These are phyloP conservation scores for Candida fluviatilis DNA, from an alignment of 805 yeast species.

Conservation along the genomic window DNA sequence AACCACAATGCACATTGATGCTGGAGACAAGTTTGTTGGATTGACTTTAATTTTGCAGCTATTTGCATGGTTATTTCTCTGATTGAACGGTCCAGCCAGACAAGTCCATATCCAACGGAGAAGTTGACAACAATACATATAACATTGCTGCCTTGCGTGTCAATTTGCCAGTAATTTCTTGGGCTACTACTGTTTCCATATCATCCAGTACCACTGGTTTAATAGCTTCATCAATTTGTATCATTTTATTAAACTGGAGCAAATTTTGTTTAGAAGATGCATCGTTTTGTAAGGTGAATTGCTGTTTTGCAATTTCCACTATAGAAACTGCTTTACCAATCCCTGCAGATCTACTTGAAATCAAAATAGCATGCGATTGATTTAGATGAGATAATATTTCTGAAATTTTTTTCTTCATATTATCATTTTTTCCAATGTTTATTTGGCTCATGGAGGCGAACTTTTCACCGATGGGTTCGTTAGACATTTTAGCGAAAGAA, in stretches of 20 bases:
- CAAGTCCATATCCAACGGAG: slow-evolving; percentile 1
- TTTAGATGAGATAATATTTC: slow-evolving; percentile 6
- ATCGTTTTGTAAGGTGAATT: background rate
- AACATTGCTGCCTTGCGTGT: slow-evolving; percentile 10
- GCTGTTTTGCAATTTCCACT: slow-evolving; percentile 14
- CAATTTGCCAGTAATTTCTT: background rate
- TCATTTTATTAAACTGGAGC: slow-evolving; percentile 14
- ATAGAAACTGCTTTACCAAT: slow-evolving; percentile 14
- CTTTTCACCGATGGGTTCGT: no score
- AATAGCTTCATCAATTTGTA: slow-evolving; percentile 2
- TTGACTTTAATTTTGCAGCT: no score
- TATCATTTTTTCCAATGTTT: slow-evolving; percentile 16
- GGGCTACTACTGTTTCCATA: background rate
- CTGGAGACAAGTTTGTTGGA: no score
- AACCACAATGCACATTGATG: no score
- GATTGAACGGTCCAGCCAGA: slow-evolving; percentile 9
- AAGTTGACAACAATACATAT: slow-evolving; percentile 6
- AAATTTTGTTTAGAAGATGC: background rate
- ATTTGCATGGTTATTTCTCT: no score
- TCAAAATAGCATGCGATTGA: slow-evolving; percentile 6
- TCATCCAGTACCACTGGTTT: background rate
- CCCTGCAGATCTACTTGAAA: slow-evolving; percentile 10
- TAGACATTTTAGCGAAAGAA: no score
- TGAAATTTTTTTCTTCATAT: slow-evolving; percentile 14
- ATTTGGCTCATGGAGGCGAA: no score